A percentile compares a stretch with the other conserved stretches of the same genome.
These are phyloP conservation scores for Lignosus rhinocerotis DNA, from an alignment of 1,284 basidiomycete genomes.

Conservation along the genomic window DNA sequence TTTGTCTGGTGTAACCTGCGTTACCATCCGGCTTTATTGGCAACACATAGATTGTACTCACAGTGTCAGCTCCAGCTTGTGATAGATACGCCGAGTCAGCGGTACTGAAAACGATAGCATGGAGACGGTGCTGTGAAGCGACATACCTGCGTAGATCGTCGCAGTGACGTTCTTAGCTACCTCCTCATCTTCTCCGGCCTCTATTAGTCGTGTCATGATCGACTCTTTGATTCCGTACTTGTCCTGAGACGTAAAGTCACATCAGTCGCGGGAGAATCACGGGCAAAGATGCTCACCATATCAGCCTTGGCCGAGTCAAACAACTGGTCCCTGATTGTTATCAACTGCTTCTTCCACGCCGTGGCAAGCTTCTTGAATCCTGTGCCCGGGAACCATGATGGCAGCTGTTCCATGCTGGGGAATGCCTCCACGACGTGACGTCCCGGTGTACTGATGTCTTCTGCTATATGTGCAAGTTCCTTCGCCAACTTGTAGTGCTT, in stretches of 20 bases:
- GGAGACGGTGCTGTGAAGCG: too few species aligned
- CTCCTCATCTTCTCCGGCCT: slow-evolving; percentile 5
- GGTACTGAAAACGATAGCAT: background rate
- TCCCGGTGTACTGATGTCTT: slow-evolving; percentile 17
- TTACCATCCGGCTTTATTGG: background rate
- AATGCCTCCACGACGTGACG: slow-evolving; percentile 18
- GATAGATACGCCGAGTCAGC: background rate
- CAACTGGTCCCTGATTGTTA: slow-evolving; percentile 7
- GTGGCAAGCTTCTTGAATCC: slow-evolving; percentile 13
- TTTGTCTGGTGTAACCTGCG: slow-evolving; percentile 10
- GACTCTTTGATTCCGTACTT: slow-evolving; percentile 1
- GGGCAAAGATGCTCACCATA: slow-evolving; percentile 1
- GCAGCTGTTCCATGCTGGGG: slow-evolving; percentile 13
- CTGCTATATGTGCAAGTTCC: slow-evolving; percentile 11
- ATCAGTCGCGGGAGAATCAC: background rate
- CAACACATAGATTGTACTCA: background rate
- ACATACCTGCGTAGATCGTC: slow-evolving; percentile 20
- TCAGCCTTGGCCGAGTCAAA: slow-evolving; percentile 9
- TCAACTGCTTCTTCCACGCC: slow-evolving; percentile 9
- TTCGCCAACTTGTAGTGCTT: slow-evolving; percentile 13
- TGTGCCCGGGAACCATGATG: slow-evolving; percentile 19
- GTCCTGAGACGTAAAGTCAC: background rate
- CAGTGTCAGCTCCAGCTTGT: slow-evolving; percentile 18
- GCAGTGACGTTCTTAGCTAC: slow-evolving; percentile 9
- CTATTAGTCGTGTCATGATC: slow-evolving; percentile 3